phyloP scores from a whole-genome alignment of 1,284 basidiomycete genomes.

The Schizopora paradoxa region DNA sequence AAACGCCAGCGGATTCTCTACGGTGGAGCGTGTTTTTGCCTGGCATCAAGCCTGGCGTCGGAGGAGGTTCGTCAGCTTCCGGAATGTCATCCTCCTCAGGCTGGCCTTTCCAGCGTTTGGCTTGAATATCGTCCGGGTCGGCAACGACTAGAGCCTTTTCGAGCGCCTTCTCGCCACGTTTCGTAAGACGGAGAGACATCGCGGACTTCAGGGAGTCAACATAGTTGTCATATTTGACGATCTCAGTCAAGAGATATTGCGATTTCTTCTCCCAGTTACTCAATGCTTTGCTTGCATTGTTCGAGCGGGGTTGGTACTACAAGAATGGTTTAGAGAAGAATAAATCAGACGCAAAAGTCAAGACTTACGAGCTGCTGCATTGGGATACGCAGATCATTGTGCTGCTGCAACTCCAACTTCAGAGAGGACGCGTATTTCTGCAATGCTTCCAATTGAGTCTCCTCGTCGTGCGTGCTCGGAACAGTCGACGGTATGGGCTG shows the following conservation, averaged over 20 bases:
- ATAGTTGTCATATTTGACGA: constrained; percentile 95
- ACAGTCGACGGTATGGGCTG: constrained; percentile 79
- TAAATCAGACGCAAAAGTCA: constrained; percentile 11
- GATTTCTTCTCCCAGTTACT: constrained; percentile 93
- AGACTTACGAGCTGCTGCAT: constrained; percentile 75
- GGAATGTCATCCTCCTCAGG: constrained; percentile 21
- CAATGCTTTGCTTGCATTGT: constrained; percentile 71
- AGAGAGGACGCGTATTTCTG: constrained; percentile 73
- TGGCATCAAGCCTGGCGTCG: constrained; percentile 14
- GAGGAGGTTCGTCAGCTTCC: constrained; percentile 20
- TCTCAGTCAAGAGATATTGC: constrained; percentile 83
- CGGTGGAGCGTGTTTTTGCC: not conserved
- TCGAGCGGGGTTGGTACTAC: constrained; percentile 79
- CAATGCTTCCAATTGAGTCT: constrained; percentile 83
- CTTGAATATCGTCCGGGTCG: constrained; percentile 28
- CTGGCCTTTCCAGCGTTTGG: constrained; percentile 15
- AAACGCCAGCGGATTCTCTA: not conserved
- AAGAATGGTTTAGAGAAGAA: constrained; percentile 9
- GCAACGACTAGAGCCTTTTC: constrained; percentile 61
- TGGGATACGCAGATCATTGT: constrained; percentile 79
- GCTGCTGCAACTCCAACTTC: constrained; percentile 75
- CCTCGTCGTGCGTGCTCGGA: constrained; percentile 84
- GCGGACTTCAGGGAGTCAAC: constrained; percentile 81
- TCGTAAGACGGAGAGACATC: constrained; percentile 77
- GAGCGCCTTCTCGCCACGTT: constrained; percentile 80